These are phyloP conservation scores for Chlorella sp. DNA, from an alignment of 139 green algal species.

Conservation along the genomic window DNA sequence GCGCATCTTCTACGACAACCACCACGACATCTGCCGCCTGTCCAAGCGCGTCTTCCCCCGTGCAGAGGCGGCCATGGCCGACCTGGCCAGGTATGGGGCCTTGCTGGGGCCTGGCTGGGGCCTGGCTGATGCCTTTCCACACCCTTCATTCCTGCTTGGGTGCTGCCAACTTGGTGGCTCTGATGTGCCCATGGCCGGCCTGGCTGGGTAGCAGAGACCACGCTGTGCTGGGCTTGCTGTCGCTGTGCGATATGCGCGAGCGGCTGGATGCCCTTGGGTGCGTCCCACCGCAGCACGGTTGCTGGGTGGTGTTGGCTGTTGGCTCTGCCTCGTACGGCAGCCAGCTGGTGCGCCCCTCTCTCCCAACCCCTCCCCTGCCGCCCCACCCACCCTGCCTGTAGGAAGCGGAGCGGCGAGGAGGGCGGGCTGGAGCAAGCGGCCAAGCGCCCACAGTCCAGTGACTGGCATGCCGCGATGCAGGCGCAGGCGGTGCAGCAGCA, in stretches of 20 bases:
- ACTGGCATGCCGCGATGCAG: not conserved
- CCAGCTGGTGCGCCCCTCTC: not conserved
- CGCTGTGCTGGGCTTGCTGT: no score
- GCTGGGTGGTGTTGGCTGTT: no score
- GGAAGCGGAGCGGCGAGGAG: conserved; percentile 26
- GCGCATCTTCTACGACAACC: conserved; percentile 41
- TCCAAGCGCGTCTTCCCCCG: conserved; percentile 29
- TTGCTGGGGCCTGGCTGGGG: not conserved
- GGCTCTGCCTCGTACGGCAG: not conserved
- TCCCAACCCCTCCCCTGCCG: not conserved
- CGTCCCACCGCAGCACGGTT: no score
- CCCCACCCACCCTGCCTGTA: not conserved
- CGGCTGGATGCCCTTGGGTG: no score
- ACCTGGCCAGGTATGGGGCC: not conserved
- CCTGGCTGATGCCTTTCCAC: no score
- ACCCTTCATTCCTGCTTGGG: not conserved
- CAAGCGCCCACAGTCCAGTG: conserved; percentile 5
- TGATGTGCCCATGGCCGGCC: no score
- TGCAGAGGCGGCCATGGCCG: not conserved
- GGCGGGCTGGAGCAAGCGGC: not conserved
- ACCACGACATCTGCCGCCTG: conserved; percentile 44
- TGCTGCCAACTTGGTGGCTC: no score
- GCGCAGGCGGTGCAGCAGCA: not conserved
- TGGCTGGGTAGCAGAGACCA: no score
- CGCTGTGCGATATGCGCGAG: no score